Conservation (phyloP, 108 stramenopile species). For the Nannochloropsis oceanica region DNA sequence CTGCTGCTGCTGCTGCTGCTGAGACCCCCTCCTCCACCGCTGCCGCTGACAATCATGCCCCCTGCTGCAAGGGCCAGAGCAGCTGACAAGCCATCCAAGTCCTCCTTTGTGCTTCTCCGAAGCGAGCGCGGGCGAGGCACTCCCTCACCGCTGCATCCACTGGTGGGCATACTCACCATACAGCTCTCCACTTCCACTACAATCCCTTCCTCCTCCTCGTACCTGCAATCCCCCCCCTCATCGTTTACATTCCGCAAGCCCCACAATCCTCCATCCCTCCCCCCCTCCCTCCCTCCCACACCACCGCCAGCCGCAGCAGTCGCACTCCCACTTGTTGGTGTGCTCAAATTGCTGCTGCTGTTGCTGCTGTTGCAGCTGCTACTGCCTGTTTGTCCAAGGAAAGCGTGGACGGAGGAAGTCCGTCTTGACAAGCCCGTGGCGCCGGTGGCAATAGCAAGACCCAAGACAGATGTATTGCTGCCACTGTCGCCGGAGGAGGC, state of each 20-base stretch:
- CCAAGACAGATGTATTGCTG: not conserved
- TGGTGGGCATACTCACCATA: not conserved
- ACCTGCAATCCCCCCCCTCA: not conserved
- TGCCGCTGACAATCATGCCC: not conserved
- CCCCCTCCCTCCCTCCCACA: not conserved
- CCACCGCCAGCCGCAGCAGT: not conserved
- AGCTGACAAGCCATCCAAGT: not conserved
- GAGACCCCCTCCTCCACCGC: not conserved
- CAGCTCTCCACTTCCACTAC: not conserved
- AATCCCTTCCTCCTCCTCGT: not conserved
- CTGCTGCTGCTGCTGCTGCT: not conserved
- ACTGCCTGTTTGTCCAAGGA: not conserved
- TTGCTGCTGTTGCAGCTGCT: too few relatives aligned
- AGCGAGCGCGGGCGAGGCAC: not conserved
- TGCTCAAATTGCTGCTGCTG: too few relatives aligned
- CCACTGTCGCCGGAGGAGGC: not conserved
- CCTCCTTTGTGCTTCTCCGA: not conserved
- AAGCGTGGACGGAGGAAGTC: not conserved
- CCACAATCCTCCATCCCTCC: not conserved
- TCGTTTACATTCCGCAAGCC: not conserved
- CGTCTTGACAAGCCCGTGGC: not conserved
- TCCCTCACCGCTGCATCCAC: not conserved
- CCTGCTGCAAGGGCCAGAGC: not conserved
- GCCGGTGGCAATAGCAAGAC: not conserved
- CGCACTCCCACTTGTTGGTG: too few relatives aligned